Conservation (phyloP, 352 stramenopile genomes). For the Peronospora belbahrii region DNA sequence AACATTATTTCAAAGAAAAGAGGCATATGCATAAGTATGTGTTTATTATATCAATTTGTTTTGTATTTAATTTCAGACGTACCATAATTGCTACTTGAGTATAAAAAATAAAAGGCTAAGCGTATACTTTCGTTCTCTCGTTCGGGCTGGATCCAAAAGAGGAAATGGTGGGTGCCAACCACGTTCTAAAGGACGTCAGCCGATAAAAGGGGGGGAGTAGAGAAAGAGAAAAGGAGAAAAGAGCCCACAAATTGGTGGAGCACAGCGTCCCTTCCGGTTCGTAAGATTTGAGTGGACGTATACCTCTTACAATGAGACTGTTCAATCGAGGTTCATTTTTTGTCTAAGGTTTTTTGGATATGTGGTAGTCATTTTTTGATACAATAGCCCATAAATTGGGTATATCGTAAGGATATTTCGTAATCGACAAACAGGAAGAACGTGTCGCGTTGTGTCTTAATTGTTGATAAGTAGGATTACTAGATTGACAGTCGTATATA, state of each 20-base stretch:
- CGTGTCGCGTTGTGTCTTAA: too few relatives aligned
- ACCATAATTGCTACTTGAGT: slow-evolving; percentile 48
- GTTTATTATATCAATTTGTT: neutral
- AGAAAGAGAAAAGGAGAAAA: slow-evolving; percentile 22
- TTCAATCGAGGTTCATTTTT: slow-evolving; percentile 34
- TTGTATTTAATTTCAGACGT: neutral
- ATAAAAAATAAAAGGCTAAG: slow-evolving; percentile 15
- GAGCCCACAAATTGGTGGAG: slow-evolving; percentile 49
- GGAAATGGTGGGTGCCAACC: slow-evolving; percentile 33
- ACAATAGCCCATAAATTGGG: slow-evolving; percentile 2
- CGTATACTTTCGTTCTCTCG: slow-evolving; percentile 15
- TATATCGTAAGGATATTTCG: neutral
- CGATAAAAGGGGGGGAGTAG: too few relatives aligned
- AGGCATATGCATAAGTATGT: too few relatives aligned
- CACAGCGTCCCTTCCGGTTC: slow-evolving; percentile 25
- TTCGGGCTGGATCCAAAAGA: slow-evolving; percentile 50
- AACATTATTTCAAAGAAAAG: too few relatives aligned
- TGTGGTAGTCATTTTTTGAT: slow-evolving; percentile 6
- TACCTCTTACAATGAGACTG: slow-evolving; percentile 26
- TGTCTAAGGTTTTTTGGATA: slow-evolving; percentile 27
- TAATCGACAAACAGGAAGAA: too few relatives aligned
- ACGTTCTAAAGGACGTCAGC: too few relatives aligned
- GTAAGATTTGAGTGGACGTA: slow-evolving; percentile 15
- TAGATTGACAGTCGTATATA: too few relatives aligned
- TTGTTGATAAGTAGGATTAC: too few relatives aligned